A percentile compares a stretch with the other conserved stretches of the same genome.
These are phyloP conservation scores for Leishmania martiniquensis DNA, from an alignment of 208 protist species.

Conservation along the genomic window DNA sequence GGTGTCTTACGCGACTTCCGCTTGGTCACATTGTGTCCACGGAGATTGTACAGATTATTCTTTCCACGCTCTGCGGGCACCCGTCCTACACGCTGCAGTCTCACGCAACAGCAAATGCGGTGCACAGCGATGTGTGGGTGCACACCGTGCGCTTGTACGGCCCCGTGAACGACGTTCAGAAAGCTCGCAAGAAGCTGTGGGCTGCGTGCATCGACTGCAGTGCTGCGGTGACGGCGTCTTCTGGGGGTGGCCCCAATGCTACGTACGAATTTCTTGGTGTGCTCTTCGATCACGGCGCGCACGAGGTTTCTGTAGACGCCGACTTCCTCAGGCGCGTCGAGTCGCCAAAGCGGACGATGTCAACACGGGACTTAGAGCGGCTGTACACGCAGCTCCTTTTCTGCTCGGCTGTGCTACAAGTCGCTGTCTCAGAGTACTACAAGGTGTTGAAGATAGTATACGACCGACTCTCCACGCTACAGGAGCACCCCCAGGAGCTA, in stretches of 20 bases:
- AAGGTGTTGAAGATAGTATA: constrained; percentile 5
- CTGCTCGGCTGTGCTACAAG: constrained; percentile 1
- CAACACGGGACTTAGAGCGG: constrained; percentile 23
- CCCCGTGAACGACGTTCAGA: not conserved
- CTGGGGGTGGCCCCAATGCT: not conserved
- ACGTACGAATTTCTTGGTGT: constrained; percentile 18
- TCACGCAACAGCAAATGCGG: not conserved
- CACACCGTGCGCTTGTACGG: constrained; percentile 16
- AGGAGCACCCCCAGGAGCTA: constrained; percentile 3
- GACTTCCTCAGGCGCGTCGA: constrained; percentile 8
- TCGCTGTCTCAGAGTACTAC: constrained; percentile 14
- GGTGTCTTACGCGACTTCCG: constrained; percentile 22
- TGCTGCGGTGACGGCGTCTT: not conserved
- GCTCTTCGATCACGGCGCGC: constrained; percentile 13
- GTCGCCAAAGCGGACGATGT: not conserved
- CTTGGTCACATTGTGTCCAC: constrained; percentile 15
- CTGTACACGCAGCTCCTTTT: constrained; percentile 29
- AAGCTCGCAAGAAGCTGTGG: not conserved
- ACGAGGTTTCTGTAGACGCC: constrained; percentile 9
- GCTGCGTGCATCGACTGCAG: constrained; percentile 14
- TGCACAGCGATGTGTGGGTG: constrained; percentile 21
- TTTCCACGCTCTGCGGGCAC: constrained; percentile 13
- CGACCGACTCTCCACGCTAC: not conserved
- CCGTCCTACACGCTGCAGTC: constrained; percentile 4
- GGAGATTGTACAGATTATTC: constrained; percentile 13